Evolutionary conservation across 1,284 basidiomycete species (phyloP).

Genomic region (Sporisorium graminicola): DNA sequence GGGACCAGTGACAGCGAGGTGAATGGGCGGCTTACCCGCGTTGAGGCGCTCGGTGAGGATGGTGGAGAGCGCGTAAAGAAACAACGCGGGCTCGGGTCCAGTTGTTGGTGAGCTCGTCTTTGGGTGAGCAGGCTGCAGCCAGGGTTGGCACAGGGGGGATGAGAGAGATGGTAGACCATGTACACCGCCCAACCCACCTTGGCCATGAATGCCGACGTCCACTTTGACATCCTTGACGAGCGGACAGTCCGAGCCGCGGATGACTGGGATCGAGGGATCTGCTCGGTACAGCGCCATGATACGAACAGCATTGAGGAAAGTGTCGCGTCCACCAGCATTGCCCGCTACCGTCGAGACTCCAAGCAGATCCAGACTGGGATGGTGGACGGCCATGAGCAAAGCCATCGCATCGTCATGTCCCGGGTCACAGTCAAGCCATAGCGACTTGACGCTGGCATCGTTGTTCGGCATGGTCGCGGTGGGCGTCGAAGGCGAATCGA

Average conservation of each 20-base stretch:
- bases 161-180: constrained; percentile 46
- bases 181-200: constrained; percentile 62
- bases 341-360: constrained; percentile 62
- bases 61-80: constrained; percentile 52
- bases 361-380: constrained; percentile 51
- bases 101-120: constrained; percentile 44
- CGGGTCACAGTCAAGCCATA: constrained; percentile 64
- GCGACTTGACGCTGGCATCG: constrained; percentile 33
- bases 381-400: constrained; percentile 55
- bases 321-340: constrained; percentile 55
- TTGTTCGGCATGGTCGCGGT: constrained; percentile 6
- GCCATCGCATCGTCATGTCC: constrained; percentile 65
- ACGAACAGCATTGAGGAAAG: constrained; percentile 57
- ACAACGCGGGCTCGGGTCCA: constrained; percentile 43
- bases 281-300: constrained; percentile 55
- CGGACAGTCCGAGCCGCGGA: constrained; percentile 59
- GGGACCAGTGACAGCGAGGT: constrained; percentile 61
- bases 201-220: constrained; percentile 61
- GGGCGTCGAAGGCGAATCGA: constrained; percentile 16
- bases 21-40: constrained; percentile 41
- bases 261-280: constrained; percentile 42
- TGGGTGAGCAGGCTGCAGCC: constrained; percentile 32
- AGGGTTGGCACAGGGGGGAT: constrained; percentile 39
- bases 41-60: constrained; percentile 71
- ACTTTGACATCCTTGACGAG: constrained; percentile 47